phyloP scores from a whole-genome alignment of 441 rosid species.

The Lepidium campestre region DNA sequence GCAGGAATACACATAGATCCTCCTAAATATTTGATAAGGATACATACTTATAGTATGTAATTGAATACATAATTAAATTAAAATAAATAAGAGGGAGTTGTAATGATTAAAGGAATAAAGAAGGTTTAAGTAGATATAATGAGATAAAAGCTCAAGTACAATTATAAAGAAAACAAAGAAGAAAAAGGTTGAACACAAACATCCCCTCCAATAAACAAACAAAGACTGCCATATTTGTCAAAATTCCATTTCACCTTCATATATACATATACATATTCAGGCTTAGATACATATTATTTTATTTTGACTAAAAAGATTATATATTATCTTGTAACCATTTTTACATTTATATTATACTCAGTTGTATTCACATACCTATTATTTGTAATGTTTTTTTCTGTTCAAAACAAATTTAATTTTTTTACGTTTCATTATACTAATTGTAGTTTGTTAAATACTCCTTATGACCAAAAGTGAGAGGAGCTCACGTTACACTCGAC shows the following conservation, averaged over 20 bases:
- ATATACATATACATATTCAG: not conserved
- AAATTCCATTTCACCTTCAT: slow-evolving; percentile 5
- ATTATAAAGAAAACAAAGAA: slow-evolving; percentile 24
- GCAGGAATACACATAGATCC: not conserved
- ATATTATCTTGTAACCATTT: too few species aligned
- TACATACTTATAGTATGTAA: not conserved
- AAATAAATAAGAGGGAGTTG: not conserved
- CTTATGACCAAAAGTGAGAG: too few species aligned
- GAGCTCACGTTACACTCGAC: too few species aligned
- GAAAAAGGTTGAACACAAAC: slow-evolving; percentile 14
- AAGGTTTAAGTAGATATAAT: not conserved
- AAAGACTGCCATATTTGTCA: slow-evolving; percentile 13
- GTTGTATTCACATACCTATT: too few species aligned
- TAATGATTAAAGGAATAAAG: slow-evolving; percentile 17
- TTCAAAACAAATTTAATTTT: too few species aligned
- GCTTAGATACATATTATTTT: not conserved
- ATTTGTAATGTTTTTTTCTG: too few species aligned
- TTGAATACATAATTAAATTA: not conserved
- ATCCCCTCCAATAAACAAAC: slow-evolving; percentile 19
- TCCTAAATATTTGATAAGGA: not conserved
- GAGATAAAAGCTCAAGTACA: slow-evolving; percentile 24
- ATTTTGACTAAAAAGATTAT: too few species aligned
- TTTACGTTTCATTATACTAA: too few species aligned
- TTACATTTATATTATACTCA: too few species aligned
- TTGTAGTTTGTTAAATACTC: too few species aligned